Evolutionary conservation across 176 grass and related monocot genomes (phyloP), one percentile per base, ranked within the genome.

Genomic region (Cenchrus fungigraminus): DNA sequence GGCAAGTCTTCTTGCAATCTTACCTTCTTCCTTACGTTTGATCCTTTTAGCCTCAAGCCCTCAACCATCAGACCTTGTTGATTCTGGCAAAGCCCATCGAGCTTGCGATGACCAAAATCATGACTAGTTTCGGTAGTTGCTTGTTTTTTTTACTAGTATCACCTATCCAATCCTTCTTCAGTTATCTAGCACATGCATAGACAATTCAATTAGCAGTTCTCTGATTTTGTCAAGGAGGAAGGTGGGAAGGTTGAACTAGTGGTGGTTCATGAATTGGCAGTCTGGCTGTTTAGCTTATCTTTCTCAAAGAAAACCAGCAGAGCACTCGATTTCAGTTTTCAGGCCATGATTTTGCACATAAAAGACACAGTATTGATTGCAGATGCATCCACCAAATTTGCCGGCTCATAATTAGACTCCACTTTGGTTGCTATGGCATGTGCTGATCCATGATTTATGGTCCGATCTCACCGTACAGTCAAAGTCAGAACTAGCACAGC

Each of bases 1-100:
- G 95, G 95, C 92, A 70, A 67, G 2, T 59, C 51, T 42, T 56
- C 44, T 28, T 11, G 40, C 11, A n/a, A 58, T 54, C 1, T 37
- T 40, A 40, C 3, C 37, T 40, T 40, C 3, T 40, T 58, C 54
- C 0, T 55, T 49, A 45, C n/a, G 8, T 16, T 68, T 22, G 17
- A 56, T 77, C 20, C 37, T 40, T 17, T 1, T 42, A 10, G 42
- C 34, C 11, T 29, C 29, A 40, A 40, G 37, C 37, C 37, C 37
- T 40, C 37, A 40, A 40, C 37, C 4, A 40, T 40, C 37, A 4
- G 37, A 40, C 37, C 37, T 40, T 40, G 4, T 40, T 28, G 46
- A 43, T 52, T 31, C 47, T 63, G 1, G 20, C 55, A 10, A 59
- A 59, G 62, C 8, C 25, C 25, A 16, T 11, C 20, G 31, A 62